These are phyloP conservation scores for Thymus mandschuricus DNA, from an alignment of 257 asterid genomes.

Conservation along the genomic window DNA sequence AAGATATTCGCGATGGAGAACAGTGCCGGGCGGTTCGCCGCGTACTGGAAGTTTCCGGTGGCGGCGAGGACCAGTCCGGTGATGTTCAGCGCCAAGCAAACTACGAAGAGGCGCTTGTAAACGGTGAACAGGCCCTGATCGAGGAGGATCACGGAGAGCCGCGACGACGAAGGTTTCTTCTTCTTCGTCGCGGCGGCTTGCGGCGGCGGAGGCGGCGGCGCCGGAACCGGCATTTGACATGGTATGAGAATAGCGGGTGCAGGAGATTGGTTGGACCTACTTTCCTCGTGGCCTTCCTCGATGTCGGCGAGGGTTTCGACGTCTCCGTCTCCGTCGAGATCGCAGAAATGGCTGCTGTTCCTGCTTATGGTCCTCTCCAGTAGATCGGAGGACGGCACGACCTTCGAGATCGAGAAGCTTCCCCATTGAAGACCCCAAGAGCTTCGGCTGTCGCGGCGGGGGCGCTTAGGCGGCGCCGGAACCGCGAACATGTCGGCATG, in stretches of 20 bases:
- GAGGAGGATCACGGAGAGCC: constrained; percentile 67
- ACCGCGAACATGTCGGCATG: constrained; percentile 53
- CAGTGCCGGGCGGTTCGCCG: constrained; percentile 45
- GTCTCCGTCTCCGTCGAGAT: constrained; percentile 40
- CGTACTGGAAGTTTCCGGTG: constrained; percentile 54
- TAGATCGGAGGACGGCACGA: constrained; percentile 43
- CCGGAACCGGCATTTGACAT: too few relatives aligned
- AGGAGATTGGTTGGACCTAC: constrained; percentile 7
- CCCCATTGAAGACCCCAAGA: constrained; percentile 53
- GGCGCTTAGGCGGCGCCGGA: constrained; percentile 25
- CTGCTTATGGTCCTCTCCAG: constrained; percentile 56
- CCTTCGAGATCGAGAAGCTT: constrained; percentile 30
- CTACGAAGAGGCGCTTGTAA: constrained; percentile 61
- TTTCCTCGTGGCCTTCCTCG: constrained; percentile 51
- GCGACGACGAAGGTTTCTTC: constrained; percentile 24
- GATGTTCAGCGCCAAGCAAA: constrained; percentile 51
- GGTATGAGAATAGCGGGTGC: constrained; percentile 24
- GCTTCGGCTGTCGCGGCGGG: constrained; percentile 26
- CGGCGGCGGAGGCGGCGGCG: neutral
- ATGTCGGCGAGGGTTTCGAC: constrained; percentile 37
- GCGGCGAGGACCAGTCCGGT: constrained; percentile 56
- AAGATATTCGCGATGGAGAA: constrained; percentile 65
- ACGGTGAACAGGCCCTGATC: constrained; percentile 84
- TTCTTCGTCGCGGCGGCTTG: constrained; percentile 12
- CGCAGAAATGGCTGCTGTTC: constrained; percentile 77